phyloP scores from a whole-genome alignment of 371 early-diverging fungal species.

The Mucor ambiguus region DNA sequence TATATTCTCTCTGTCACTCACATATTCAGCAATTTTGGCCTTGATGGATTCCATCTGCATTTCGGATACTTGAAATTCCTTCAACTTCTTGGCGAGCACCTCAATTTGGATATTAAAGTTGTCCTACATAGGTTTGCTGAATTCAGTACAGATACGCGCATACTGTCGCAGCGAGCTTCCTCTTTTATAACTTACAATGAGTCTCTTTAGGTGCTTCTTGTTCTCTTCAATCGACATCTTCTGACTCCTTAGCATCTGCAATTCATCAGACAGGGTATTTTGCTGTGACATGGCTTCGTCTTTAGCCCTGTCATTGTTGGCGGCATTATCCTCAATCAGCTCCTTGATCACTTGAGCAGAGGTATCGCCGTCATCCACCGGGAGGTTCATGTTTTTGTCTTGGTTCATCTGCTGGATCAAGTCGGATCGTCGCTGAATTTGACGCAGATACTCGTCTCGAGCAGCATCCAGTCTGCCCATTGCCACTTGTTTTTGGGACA shows the following conservation, averaged over 20 bases:
- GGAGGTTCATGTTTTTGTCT: background rate
- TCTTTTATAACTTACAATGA: constrained; percentile 10
- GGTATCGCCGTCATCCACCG: constrained; percentile 1
- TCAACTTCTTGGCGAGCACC: background rate
- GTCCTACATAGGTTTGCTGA: constrained; percentile 6
- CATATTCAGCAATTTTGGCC: constrained; percentile 11
- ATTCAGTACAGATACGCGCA: background rate
- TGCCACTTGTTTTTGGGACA: constrained; percentile 21
- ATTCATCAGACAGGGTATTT: constrained; percentile 21
- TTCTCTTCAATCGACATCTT: constrained; percentile 20
- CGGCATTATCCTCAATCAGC: background rate
- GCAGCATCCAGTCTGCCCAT: constrained; percentile 25
- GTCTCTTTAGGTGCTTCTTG: constrained; percentile 14
- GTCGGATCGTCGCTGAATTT: constrained; percentile 15
- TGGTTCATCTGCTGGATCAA: constrained; percentile 19
- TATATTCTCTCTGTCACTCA: background rate
- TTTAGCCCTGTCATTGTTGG: constrained; percentile 10
- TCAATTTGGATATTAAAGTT: constrained; percentile 13
- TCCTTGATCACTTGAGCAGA: constrained; percentile 3
- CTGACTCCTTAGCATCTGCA: constrained; percentile 21
- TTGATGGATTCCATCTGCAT: constrained; percentile 8
- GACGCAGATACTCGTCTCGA: constrained; percentile 18
- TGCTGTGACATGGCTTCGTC: constrained; percentile 17
- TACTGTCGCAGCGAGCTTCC: no score
- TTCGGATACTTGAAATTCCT: constrained; percentile 1